Evolutionary conservation across 345 rosid genomes (phyloP), one percentile per base, ranked within the genome.

Genomic region (Durio zibethinus): DNA sequence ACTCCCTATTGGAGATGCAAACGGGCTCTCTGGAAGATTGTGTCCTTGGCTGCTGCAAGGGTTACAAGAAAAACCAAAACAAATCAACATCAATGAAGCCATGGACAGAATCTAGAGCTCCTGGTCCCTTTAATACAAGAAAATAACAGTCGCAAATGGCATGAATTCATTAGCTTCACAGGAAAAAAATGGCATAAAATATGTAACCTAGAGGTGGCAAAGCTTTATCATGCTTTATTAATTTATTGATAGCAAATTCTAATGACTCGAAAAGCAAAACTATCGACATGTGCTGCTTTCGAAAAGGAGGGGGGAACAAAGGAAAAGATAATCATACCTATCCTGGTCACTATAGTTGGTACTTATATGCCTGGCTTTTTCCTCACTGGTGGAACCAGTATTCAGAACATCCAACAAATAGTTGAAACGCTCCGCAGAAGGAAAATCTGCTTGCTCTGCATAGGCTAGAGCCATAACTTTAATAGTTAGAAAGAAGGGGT

Each of bases 21-120:
- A 96, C 1, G 98, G 97, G 86, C 97, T 93, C 77, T 96, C 97
- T 0, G 99, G 99, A 80, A 93, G 93, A 75, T 90, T 82, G 38
- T 87, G 74, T 79, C 88, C 93, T 77, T 87, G 90, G 82, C 82
- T 87, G 85, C 90, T 53, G 79, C 82, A 73, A 27, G 8, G 33
- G 57, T 43, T 40, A 36, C 35, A 45, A 77, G n/a, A n/a, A 62
- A 27, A 20, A 43, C 47, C 10, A 50, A 50, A 76, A 6, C 0
- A 9, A 27, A 6, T 14, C 33, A 45, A 67, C 33, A 18, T 62
- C 36, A 69, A 53, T 25, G 42, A 40, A 21, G 12, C 33, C 40
- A 65, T 56, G 52, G 18, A 61, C 21, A 27, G 23, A 36, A 20
- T 10, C 31, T 67, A 40, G 25, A 12, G 6, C 27, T 12, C 8